phyloP scores from a whole-genome alignment of 2,329 filamentous ascomycete species.

The Mycosphaerelloides madeirae region DNA sequence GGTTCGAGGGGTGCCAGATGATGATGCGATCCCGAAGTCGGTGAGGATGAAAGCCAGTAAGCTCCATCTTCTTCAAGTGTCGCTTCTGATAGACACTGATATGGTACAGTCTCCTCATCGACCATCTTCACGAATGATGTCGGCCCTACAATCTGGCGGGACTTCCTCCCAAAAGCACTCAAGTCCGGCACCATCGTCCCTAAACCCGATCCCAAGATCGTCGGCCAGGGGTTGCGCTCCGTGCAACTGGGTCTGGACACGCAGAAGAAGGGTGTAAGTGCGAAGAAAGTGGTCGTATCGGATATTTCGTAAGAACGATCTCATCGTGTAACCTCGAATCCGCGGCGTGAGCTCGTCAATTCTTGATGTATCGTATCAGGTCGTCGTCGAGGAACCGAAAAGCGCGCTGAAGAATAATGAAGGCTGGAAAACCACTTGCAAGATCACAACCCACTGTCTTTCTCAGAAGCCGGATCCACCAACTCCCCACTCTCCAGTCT shows the following conservation, averaged over 20 bases:
- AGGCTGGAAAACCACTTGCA: too few species aligned
- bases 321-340: too few species aligned
- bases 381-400: too few species aligned
- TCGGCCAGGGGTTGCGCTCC: slow-evolving; percentile 35
- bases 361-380: too few species aligned
- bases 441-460: too few species aligned
- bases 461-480: too few species aligned
- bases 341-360: too few species aligned
- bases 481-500: slow-evolving; percentile 14
- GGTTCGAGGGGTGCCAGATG: slow-evolving; percentile 20
- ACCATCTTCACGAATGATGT: slow-evolving; percentile 26
- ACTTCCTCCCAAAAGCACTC: slow-evolving; percentile 26
- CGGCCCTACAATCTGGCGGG: slow-evolving; percentile 27
- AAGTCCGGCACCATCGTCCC: slow-evolving; percentile 27
- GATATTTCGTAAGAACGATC: slow-evolving; percentile 15
- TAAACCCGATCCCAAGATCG: slow-evolving; percentile 33
- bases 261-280: slow-evolving; percentile 37
- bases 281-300: slow-evolving; percentile 35
- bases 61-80: slow-evolving; percentile 4
- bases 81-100: slow-evolving; percentile 2
- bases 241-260: slow-evolving; percentile 36
- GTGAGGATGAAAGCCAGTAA: slow-evolving; percentile 26
- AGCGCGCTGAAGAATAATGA: too few species aligned
- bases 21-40: slow-evolving; percentile 21
- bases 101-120: slow-evolving; percentile 10